Evolutionary conservation across 169 alveolate species (phyloP).

Genomic region (Eimeria tenella): DNA sequence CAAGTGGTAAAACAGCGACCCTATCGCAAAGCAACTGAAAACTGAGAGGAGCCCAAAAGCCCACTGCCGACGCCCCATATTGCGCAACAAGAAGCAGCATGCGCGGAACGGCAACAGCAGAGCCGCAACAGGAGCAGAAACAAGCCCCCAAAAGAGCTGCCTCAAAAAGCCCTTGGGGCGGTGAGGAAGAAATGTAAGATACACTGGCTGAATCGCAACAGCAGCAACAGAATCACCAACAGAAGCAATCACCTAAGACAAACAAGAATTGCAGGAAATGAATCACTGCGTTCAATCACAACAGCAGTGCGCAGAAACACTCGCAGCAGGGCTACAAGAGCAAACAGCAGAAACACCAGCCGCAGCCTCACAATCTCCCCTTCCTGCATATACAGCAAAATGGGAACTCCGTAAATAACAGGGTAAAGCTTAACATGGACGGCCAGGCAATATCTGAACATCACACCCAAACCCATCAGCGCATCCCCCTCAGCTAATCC

Average conservation of each 20-base stretch:
- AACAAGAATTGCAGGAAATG: neutral
- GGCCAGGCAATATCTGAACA: conserved; percentile 93
- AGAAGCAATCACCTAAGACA: neutral
- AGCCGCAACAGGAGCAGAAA: conserved; percentile 61
- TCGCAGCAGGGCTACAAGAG: neutral
- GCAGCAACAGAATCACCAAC: neutral
- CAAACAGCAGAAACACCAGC: neutral
- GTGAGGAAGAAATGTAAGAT: neutral
- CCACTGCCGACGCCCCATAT: conserved; percentile 61
- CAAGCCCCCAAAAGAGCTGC: conserved; percentile 21
- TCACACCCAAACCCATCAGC: no score
- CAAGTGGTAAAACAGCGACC: conserved; percentile 71
- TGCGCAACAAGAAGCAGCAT: conserved; percentile 65
- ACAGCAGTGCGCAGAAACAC: no score
- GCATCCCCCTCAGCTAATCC: no score
- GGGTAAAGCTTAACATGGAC: conserved; percentile 98
- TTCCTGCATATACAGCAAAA: conserved; percentile 81
- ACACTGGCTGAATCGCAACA: conserved; percentile 28
- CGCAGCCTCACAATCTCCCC: conserved; percentile 38
- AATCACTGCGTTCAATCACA: no score
- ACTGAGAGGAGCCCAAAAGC: conserved; percentile 63
- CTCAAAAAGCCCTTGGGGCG: conserved; percentile 5
- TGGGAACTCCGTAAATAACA: conserved; percentile 95
- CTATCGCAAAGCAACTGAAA: conserved; percentile 48
- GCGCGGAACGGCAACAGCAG: conserved; percentile 57